Base-by-base conservation (phyloP, 805 yeast species). In the Kazachstania kunashirensis region DNA sequence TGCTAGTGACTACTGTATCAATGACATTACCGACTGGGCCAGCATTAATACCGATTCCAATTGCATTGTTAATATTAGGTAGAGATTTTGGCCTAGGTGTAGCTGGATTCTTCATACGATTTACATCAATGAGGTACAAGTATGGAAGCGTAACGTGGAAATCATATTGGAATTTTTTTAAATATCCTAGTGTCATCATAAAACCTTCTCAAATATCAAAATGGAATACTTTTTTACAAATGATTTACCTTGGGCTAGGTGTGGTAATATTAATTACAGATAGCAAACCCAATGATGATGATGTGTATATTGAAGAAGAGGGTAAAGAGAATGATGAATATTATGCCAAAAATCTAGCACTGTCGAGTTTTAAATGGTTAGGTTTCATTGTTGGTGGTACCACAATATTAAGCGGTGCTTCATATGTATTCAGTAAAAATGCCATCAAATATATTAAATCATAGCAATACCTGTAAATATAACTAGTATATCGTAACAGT, bases 221-320 rank as follows among this genome's bases (percentile, higher is more conserved):
- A 55, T 70, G 77, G 58, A 92, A 92, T 62, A 92, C 99, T 0
- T 84, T 79, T 1, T 70, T 92, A 42, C 99, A 92, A 57, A 89
- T 92, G 96, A 54, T 83, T 2, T 88, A 88, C 49, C 71, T 92
- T 30, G 95, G 81, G 0, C 52, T 68, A 12, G 70, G 75, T 37
- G 74, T 81, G 37, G 59, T 72, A 3, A 15, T 53, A n/a, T 35
- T 58, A 31, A 44, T 55, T 5, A n/a, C 42, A 3, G 42, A 41
- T 8, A 34, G 40, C 14, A 14, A 35, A 6, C n/a, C n/a, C n/a
- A 26, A 13, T 6, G 35, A 44, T 17, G 42, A 39, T 4, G 15
- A 2, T 14, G 33, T 20, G 19, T 9, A 24, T 6, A 5, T 15
- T 6, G 31, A 34, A n/a, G 41, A 43, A 13, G 24, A 25, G 4